These are phyloP conservation scores for Arachnopeziza araneosa DNA, from an alignment of 2,329 filamentous ascomycete genomes.

Conservation along the genomic window DNA sequence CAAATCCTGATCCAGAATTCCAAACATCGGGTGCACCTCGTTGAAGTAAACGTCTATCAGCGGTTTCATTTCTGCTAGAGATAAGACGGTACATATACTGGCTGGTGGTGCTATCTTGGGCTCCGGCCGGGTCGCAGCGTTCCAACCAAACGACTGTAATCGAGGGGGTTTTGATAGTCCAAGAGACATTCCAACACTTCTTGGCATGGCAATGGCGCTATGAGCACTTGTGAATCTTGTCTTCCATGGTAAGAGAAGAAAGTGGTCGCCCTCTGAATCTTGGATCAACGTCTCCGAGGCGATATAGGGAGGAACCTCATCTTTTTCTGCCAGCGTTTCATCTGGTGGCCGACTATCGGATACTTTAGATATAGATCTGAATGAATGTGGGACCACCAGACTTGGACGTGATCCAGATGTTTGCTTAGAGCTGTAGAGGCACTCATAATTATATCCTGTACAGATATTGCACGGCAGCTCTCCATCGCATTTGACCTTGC, in stretches of 20 bases:
- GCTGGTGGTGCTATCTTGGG: conserved; percentile 4
- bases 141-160: conserved; percentile 35
- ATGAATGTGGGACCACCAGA: neutral
- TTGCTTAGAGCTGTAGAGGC: neutral
- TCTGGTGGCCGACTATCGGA: neutral
- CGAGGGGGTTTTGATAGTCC: conserved; percentile 31
- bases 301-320: neutral
- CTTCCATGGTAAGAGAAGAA: conserved; percentile 1
- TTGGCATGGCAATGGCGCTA: conserved; percentile 32
- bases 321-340: neutral
- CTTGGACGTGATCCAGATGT: neutral
- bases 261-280: neutral
- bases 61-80: conserved; percentile 23
- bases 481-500: conserved; percentile 55
- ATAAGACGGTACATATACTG: conserved; percentile 21
- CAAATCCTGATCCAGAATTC: conserved; percentile 27
- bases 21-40: conserved; percentile 30
- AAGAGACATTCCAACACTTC: conserved; percentile 29
- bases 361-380: neutral
- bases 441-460: conserved; percentile 89
- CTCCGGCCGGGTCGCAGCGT: conserved; percentile 30
- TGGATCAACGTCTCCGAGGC: neutral
- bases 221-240: conserved; percentile 23
- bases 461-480: conserved; percentile 92
- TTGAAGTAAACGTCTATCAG: conserved; percentile 29